Base-by-base conservation (phyloP, 2,329 filamentous ascomycete species). In the Fusarium fujikuroi region DNA sequence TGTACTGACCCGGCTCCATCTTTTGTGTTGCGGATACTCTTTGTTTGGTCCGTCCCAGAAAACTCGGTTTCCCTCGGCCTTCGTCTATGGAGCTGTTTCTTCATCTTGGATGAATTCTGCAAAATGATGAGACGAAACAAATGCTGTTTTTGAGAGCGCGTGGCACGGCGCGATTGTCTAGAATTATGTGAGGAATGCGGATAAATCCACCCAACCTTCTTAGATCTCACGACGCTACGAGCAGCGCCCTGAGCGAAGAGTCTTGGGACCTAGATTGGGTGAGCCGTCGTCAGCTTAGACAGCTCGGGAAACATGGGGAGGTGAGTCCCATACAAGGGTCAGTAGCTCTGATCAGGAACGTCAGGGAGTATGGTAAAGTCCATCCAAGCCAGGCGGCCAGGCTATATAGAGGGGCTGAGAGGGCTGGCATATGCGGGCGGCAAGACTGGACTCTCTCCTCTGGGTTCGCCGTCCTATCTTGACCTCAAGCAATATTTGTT, bases 171-270 rank as follows among this genome's bases (percentile, higher is more conserved):
- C 9, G 16, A 61, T 40, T 61, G 47, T 52, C 42, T 23, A 40
- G 43, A 61, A 30, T 43, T 42, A 40, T 34, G 42, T n/a, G 19
- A 72, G 67, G 71, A 73, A 73, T 72, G 67, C 71, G 52, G 61
- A 63, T 62, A 63, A 73, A 61, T 70, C 58, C 63, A 42, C 63
- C 69, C 73, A 70, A 69, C 74, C 43, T 65, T 68, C 32, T 47
- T 65, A 70, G 53, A 70, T 53, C 65, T 68, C 46, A 54, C 57
- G 43, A 59, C 62, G 62, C 69, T 60, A 66, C 50, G 71, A 72
- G 75, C 75, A 75, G 75, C 75, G 74, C 75, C 75, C 74, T 77
- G 72, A 77, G 68, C 68, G 44, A 72, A 56, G 66, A 75, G 73
- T 57, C 72, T 73, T 60, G 58, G 40, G 60, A 36, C 61, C 60